Evolutionary conservation across 2,329 filamentous ascomycete species (phyloP), one percentile per base, ranked within the genome.

Genomic region (Dichotomopilus funicola): DNA sequence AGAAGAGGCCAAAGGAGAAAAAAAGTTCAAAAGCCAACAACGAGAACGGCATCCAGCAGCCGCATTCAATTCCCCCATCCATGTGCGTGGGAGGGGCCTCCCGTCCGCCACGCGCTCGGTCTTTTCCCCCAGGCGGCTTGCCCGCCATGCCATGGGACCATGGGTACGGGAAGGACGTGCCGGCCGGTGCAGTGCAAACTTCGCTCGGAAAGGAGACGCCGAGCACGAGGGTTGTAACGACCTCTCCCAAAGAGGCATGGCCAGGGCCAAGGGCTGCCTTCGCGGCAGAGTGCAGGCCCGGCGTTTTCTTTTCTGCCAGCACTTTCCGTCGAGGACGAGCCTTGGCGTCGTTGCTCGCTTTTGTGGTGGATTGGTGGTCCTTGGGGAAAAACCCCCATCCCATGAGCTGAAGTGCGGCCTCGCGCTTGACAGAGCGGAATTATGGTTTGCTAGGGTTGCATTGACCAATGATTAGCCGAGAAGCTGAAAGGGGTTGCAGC

Each of bases 351-450:
- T 27, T 27, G 19, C 19, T 27, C 19, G 19, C 19, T 27, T 27
- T 27, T 27, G 19, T 27, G 19, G 19, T 27, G 19, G 19, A 27
- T 27, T 27, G 19, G 19, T 27, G 19, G 19, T 27, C 19, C 19
- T 27, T 27, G 19, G 19, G 19, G 19, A 27, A 27, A 27, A 27
- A 27, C 19, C 19, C 19, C 19, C 19, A 27, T 27, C 19, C 19
- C 19, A 27, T 27, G 19, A 64, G 62, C 62, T 63, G 63, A 63
- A 59, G 38, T 31, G 7, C 11, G 49, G n/a, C 31, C 6, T 33
- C 36, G 52, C 47, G 33, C 44, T 49, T 49, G 31, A 27, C 19
- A 27, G 19, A 27, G 51, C 33, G 4, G 9, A 31, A 46, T 45
- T 19, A 55, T 48, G 4, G 38, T 36, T 52, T 40, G 43, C 35